A percentile compares a stretch with the other conserved stretches of the same genome.
These are phyloP conservation scores for Penicillium canescens DNA, from an alignment of 495 filamentous ascomycete genomes.

Conservation along the genomic window DNA sequence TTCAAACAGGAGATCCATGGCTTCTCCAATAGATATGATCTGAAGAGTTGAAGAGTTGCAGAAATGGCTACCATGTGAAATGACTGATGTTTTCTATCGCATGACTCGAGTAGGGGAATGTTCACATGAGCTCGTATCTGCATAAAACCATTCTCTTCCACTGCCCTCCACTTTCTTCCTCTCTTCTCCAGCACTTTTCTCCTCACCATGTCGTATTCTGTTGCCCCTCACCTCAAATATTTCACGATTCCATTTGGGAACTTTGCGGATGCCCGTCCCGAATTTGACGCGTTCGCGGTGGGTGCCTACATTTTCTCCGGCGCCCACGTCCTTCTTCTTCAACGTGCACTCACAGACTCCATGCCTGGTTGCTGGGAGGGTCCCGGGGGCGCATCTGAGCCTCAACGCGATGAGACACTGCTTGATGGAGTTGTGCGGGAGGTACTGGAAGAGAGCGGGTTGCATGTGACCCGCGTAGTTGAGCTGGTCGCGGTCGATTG, in stretches of 20 bases:
- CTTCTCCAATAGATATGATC: no score
- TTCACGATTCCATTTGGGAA: conserved; percentile 35
- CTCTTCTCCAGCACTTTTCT: neutral
- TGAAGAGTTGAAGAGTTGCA: no score
- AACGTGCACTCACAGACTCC: conserved; percentile 45
- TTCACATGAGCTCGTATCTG: neutral
- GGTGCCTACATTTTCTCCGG: conserved; percentile 46
- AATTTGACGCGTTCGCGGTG: conserved; percentile 37
- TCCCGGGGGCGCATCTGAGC: conserved; percentile 55
- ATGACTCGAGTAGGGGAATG: no score
- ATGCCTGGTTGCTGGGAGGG: conserved; percentile 57
- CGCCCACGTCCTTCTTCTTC: conserved; percentile 51
- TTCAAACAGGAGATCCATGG: no score
- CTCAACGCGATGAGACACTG: conserved; percentile 45
- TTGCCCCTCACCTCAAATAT: conserved; percentile 39
- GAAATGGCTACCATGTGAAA: no score
- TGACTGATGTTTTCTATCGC: no score
- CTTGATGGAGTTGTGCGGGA: conserved; percentile 56
- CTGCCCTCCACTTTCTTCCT: neutral
- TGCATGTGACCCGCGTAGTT: conserved; percentile 46
- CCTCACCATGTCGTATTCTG: conserved; percentile 21
- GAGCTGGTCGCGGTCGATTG: conserved; percentile 40
- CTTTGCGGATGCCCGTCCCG: conserved; percentile 32
- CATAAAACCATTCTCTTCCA: neutral
- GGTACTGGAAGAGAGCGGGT: conserved; percentile 59